These are phyloP conservation scores for Cordyceps javanica DNA, from an alignment of 2,329 filamentous ascomycete genomes.

Conservation along the genomic window DNA sequence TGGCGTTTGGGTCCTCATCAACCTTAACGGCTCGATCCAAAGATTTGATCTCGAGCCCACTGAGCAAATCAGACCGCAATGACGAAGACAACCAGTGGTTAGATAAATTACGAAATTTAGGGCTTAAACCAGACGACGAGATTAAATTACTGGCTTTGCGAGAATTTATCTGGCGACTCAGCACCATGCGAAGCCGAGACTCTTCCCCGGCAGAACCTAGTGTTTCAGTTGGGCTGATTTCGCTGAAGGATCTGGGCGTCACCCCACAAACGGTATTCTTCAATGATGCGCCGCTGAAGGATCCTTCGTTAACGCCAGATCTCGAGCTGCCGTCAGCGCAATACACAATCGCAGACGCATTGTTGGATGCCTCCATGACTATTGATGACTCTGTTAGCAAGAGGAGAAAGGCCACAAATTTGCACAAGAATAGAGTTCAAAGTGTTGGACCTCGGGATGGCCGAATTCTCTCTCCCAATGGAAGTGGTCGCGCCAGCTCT, in stretches of 20 bases:
- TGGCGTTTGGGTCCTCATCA: slow-evolving; percentile 56
- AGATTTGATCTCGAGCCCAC: slow-evolving; percentile 49
- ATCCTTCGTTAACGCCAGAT: slow-evolving; percentile 27
- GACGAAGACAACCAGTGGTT: slow-evolving; percentile 95
- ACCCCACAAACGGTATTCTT: slow-evolving; percentile 89
- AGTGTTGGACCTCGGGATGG: slow-evolving; percentile 26
- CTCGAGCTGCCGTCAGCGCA: slow-evolving; percentile 34
- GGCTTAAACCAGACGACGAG: slow-evolving; percentile 77
- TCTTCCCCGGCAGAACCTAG: slow-evolving; percentile 29
- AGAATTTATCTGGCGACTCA: slow-evolving; percentile 87
- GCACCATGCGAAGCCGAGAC: slow-evolving; percentile 61
- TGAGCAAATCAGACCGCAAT: slow-evolving; percentile 64
- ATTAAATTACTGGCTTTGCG: slow-evolving; percentile 78
- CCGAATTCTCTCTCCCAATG: slow-evolving; percentile 27
- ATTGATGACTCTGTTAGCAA: slow-evolving; percentile 63
- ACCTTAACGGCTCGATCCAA: slow-evolving; percentile 49
- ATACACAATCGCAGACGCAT: slow-evolving; percentile 82
- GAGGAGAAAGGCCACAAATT: slow-evolving; percentile 46
- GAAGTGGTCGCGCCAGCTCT: slow-evolving; percentile 26
- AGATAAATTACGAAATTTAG: slow-evolving; percentile 74
- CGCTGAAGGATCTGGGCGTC: slow-evolving; percentile 68
- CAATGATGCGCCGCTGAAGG: slow-evolving; percentile 61
- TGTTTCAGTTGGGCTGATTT: slow-evolving; percentile 46
- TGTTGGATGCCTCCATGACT: slow-evolving; percentile 85
- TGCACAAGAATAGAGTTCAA: slow-evolving; percentile 39